phyloP scores from a whole-genome alignment of 2,329 filamentous ascomycete species.

The Hirsutella minnesotensis region DNA sequence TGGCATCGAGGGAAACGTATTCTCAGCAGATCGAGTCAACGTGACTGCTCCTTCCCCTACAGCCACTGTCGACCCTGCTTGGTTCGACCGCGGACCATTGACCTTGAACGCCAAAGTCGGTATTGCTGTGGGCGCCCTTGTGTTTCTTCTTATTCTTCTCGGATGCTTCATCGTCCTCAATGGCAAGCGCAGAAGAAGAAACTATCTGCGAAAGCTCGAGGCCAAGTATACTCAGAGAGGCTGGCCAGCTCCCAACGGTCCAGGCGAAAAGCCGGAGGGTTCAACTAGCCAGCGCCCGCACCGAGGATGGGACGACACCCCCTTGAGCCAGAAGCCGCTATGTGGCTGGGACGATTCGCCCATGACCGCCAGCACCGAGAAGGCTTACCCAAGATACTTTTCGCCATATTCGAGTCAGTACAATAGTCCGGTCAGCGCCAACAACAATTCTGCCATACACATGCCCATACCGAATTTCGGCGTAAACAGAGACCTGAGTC shows the following conservation, averaged over 20 bases:
- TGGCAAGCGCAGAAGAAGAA: constrained; percentile 42
- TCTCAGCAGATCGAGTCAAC: constrained; percentile 34
- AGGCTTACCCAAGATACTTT: constrained; percentile 34
- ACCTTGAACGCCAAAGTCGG: constrained; percentile 45
- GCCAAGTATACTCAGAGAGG: constrained; percentile 23
- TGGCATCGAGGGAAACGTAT: constrained; percentile 39
- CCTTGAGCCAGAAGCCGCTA: constrained; percentile 11
- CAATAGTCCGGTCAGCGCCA: constrained; percentile 41
- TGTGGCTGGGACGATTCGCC: constrained; percentile 42
- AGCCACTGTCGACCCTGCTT: constrained; percentile 25
- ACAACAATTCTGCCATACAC: constrained; percentile 19
- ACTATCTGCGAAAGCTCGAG: constrained; percentile 36
- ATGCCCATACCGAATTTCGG: not conserved
- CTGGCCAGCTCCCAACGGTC: constrained; percentile 26
- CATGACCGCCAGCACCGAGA: constrained; percentile 28
- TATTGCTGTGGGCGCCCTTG: constrained; percentile 40
- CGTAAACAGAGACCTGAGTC: constrained; percentile 7
- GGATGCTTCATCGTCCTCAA: constrained; percentile 44
- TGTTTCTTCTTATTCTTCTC: constrained; percentile 31
- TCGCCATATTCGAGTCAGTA: constrained; percentile 50
- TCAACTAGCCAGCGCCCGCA: constrained; percentile 43
- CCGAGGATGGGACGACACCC: constrained; percentile 13
- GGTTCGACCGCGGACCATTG: constrained; percentile 31
- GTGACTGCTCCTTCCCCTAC: constrained; percentile 36
- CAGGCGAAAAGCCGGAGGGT: constrained; percentile 18